phyloP scores from a whole-genome alignment of 192 early-diverging fungal genomes.

The Coemansia sp. region DNA sequence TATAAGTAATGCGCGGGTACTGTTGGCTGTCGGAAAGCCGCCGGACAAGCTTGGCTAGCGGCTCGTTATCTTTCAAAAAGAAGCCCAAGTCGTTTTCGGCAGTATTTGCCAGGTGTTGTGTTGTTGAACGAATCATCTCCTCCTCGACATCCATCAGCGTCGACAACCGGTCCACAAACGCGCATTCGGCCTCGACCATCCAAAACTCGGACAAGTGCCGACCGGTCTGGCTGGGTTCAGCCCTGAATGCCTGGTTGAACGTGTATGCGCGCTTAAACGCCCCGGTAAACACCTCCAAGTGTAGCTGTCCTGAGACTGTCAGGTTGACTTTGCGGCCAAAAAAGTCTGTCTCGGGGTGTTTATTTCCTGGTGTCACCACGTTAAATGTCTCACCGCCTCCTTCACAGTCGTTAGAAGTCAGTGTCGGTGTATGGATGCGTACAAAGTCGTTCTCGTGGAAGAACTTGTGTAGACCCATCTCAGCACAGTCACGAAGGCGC shows the following conservation, averaged over 20 bases:
- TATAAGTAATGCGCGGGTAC: constrained; percentile 73
- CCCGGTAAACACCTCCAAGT: constrained; percentile 73
- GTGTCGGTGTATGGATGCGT: constrained; percentile 74
- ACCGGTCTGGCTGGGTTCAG: constrained; percentile 76
- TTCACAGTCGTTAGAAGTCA: constrained; percentile 87
- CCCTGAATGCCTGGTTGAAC: constrained; percentile 79
- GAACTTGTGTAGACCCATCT: constrained; percentile 69
- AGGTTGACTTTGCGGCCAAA: constrained; percentile 73
- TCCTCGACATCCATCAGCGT: constrained; percentile 72
- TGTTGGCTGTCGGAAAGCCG: constrained; percentile 38
- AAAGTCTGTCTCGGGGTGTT: constrained; percentile 37
- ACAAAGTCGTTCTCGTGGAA: constrained; percentile 72
- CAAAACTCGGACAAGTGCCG: constrained; percentile 91
- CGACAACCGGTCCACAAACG: constrained; percentile 64
- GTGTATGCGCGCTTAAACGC: constrained; percentile 78
- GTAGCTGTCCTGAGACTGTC: constrained; percentile 85
- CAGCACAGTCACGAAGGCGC: constrained; percentile 67
- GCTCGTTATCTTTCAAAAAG: constrained; percentile 61
- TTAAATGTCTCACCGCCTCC: constrained; percentile 85
- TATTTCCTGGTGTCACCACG: constrained; percentile 25
- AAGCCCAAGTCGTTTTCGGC: constrained; percentile 52
- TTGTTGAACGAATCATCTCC: constrained; percentile 59
- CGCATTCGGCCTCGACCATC: constrained; percentile 90
- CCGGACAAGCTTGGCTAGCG: constrained; percentile 33
- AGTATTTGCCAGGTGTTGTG: constrained; percentile 57